Percentiles rank a stretch among this genome's conserved stretches.
These are phyloP conservation scores for Gnetum montanum DNA, from an alignment of 75 land plant genomes.

Conservation along the genomic window DNA sequence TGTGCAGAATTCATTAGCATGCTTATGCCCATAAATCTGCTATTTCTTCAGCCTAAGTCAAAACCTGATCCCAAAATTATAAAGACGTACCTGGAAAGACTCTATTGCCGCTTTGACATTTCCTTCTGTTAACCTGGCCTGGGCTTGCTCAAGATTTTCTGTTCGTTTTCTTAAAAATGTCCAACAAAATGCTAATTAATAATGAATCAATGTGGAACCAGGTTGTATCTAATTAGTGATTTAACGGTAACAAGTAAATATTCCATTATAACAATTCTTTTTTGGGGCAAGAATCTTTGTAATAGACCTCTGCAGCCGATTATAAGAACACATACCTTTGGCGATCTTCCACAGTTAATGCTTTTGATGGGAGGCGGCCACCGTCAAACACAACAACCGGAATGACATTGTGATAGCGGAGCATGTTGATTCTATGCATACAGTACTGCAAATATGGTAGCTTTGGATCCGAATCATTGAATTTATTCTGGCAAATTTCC, in stretches of 20 bases:
- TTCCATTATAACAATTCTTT: background rate
- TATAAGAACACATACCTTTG: conserved; percentile 24
- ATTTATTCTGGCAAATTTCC: conserved; percentile 42
- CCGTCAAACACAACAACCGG: conserved; percentile 92
- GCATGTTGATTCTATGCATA: conserved; percentile 77
- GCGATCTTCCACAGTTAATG: conserved; percentile 54
- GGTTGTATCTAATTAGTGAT: too few species aligned
- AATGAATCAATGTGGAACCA: background rate
- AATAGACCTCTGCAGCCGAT: background rate
- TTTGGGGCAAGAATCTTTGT: too few species aligned
- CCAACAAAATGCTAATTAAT: background rate
- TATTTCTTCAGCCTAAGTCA: too few species aligned
- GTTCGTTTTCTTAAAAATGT: conserved; percentile 41
- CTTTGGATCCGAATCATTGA: conserved; percentile 11
- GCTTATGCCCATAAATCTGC: too few species aligned
- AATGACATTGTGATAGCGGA: conserved; percentile 43
- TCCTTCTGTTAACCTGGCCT: conserved; percentile 48
- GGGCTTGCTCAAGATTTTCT: conserved; percentile 39
- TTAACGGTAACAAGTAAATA: background rate
- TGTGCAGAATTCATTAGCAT: too few species aligned
- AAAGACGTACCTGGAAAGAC: conserved; percentile 54
- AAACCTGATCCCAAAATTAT: too few species aligned
- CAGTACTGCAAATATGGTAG: conserved; percentile 54
- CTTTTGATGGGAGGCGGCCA: conserved; percentile 59
- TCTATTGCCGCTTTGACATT: conserved; percentile 53